Evolutionary conservation across 768 basidiomycete genomes (phyloP).

Genomic region (Megacollybia marginata): DNA sequence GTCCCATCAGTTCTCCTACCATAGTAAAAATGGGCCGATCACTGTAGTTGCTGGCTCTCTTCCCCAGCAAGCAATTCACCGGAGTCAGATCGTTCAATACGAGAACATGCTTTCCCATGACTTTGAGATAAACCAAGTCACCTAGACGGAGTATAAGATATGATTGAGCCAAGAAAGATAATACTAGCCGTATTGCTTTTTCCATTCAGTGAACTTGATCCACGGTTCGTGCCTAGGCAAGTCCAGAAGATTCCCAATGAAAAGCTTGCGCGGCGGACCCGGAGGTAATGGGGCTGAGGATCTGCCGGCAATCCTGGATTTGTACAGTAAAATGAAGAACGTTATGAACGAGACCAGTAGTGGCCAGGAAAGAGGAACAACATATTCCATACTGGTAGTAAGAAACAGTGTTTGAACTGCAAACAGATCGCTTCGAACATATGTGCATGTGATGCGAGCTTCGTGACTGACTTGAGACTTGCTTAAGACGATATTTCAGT

Average conservation of each 20-base stretch:
- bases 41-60: conserved; percentile 20
- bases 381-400: too few relatives aligned
- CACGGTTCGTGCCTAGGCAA: not conserved
- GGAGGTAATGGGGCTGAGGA: too few relatives aligned
- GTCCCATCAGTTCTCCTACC: conserved; percentile 6
- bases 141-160: conserved; percentile 9
- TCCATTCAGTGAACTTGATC: not conserved
- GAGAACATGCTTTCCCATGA: conserved; percentile 16
- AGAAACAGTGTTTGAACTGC: too few relatives aligned
- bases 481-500: too few relatives aligned
- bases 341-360: too few relatives aligned
- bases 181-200: not conserved
- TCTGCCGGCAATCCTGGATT: too few relatives aligned
- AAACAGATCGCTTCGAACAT: too few relatives aligned
- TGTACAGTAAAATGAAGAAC: too few relatives aligned
- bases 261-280: too few relatives aligned
- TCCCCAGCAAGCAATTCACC: conserved; percentile 17
- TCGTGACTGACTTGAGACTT: too few relatives aligned
- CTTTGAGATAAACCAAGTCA: conserved; percentile 16
- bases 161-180: not conserved
- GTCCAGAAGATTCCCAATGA: not conserved
- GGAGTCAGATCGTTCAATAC: conserved; percentile 19
- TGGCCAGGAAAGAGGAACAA: too few relatives aligned
- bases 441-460: too few relatives aligned
- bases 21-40: conserved; percentile 21